These are phyloP conservation scores for Aureobasidium sp. DNA, from an alignment of 2,329 filamentous ascomycete genomes.

Conservation along the genomic window DNA sequence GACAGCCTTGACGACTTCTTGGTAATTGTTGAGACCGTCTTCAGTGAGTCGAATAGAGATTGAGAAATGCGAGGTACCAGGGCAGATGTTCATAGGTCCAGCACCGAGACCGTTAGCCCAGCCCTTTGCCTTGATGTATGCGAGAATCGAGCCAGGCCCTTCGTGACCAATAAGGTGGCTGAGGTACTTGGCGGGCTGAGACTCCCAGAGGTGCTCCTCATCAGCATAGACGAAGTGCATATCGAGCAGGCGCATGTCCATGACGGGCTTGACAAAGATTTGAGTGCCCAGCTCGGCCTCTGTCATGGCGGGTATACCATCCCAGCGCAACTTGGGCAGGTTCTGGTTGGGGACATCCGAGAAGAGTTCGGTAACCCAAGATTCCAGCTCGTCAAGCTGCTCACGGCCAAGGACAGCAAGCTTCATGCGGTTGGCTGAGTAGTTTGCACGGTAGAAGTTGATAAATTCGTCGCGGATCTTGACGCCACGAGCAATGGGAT, in stretches of 20 bases:
- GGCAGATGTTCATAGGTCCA: constrained; percentile 66
- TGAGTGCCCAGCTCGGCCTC: constrained; percentile 57
- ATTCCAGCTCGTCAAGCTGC: constrained; percentile 69
- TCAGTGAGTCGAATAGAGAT: constrained; percentile 74
- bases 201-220: constrained; percentile 69
- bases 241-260: constrained; percentile 73
- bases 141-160: constrained; percentile 83
- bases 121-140: constrained; percentile 81
- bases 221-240: constrained; percentile 80
- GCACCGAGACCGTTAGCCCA: constrained; percentile 81
- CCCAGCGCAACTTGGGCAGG: constrained; percentile 60
- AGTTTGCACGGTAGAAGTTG: constrained; percentile 79
- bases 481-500: constrained; percentile 68
- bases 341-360: constrained; percentile 74
- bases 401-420: constrained; percentile 78
- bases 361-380: constrained; percentile 79
- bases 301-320: constrained; percentile 51
- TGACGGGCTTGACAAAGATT: constrained; percentile 83
- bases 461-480: constrained; percentile 89
- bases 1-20: constrained; percentile 71
- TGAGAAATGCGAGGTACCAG: constrained; percentile 72
- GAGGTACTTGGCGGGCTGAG: constrained; percentile 76
- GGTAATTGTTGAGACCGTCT: constrained; percentile 73
- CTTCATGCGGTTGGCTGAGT: constrained; percentile 92
- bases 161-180: constrained; percentile 88